phyloP scores from a whole-genome alignment of 257 asterid genomes.

The Salvia hispanica region DNA sequence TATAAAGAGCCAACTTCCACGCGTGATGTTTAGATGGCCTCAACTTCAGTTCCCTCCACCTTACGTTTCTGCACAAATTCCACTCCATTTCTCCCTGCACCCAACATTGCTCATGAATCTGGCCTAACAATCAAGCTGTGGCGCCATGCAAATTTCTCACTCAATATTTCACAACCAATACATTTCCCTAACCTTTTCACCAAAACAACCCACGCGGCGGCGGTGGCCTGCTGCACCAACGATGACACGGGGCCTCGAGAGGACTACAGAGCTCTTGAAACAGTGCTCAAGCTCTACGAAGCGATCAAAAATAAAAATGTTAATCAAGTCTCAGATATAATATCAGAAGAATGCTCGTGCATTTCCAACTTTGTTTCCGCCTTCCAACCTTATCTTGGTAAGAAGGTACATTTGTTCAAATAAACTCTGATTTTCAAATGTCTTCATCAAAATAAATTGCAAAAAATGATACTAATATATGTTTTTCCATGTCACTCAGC shows the following conservation, averaged over 20 bases:
- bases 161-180: slow-evolving; percentile 2
- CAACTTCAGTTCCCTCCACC: slow-evolving; percentile 23
- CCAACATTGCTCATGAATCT: slow-evolving; percentile 6
- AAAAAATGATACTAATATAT: no score
- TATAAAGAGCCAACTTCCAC: neutral
- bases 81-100: neutral
- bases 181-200: neutral
- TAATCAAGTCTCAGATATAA: slow-evolving; percentile 52
- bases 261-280: slow-evolving; percentile 51
- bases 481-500: slow-evolving; percentile 45
- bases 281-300: slow-evolving; percentile 65
- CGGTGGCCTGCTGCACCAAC: neutral
- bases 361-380: slow-evolving; percentile 56
- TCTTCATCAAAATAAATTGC: neutral
- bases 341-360: slow-evolving; percentile 73
- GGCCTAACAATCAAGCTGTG: neutral
- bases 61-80: slow-evolving; percentile 26
- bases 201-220: no score
- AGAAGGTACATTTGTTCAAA: slow-evolving; percentile 48
- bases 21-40: slow-evolving; percentile 26
- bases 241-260: slow-evolving; percentile 26
- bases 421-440: neutral
- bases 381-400: slow-evolving; percentile 57
- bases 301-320: slow-evolving; percentile 54
- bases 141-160: slow-evolving; percentile 6